A percentile compares a stretch with the other conserved stretches of the same genome.
Evolutionary conservation across 2,329 filamentous ascomycete species (phyloP).

Genomic region (Uncinocarpus reesii): DNA sequence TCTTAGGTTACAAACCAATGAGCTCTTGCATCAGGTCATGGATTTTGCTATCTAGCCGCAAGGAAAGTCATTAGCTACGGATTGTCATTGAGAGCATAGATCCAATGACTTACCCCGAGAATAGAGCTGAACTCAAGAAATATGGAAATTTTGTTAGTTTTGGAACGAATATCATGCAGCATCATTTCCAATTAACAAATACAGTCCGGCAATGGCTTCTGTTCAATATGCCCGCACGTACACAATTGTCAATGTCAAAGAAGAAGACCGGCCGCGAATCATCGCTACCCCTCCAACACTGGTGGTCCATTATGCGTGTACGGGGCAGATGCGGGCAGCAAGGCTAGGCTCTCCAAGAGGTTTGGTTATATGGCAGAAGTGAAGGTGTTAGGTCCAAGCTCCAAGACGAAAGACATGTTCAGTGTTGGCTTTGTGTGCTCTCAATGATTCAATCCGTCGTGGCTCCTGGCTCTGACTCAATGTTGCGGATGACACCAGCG

Average conservation of each 20-base stretch:
- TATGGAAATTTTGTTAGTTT: conserved; percentile 9
- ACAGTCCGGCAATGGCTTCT: neutral
- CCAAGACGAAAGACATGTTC: too few relatives aligned
- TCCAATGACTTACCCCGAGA: conserved; percentile 53
- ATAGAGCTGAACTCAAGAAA: conserved; percentile 51
- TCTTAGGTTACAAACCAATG: conserved; percentile 43
- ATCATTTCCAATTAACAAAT: neutral
- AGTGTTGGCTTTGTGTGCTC: too few relatives aligned
- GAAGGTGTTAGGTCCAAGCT: too few relatives aligned
- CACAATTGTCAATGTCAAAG: conserved; percentile 98
- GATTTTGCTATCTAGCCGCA: conserved; percentile 56
- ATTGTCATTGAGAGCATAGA: neutral
- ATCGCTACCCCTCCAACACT: conserved; percentile 2
- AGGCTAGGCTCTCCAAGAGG: neutral
- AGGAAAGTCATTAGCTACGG: conserved; percentile 6
- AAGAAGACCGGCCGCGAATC: conserved; percentile 49
- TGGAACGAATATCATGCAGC: neutral
- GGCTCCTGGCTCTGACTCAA: too few relatives aligned
- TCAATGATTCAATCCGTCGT: too few relatives aligned
- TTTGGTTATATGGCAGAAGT: too few relatives aligned
- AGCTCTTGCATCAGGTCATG: conserved; percentile 79
- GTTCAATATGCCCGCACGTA: conserved; percentile 31
- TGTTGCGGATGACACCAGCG: too few relatives aligned
- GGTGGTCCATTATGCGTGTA: neutral
- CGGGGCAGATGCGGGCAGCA: neutral